Evolutionary conservation across 371 early-diverging fungal genomes (phyloP), one percentile per base, ranked within the genome.

Genomic region (Rhizopus arrhizus): DNA sequence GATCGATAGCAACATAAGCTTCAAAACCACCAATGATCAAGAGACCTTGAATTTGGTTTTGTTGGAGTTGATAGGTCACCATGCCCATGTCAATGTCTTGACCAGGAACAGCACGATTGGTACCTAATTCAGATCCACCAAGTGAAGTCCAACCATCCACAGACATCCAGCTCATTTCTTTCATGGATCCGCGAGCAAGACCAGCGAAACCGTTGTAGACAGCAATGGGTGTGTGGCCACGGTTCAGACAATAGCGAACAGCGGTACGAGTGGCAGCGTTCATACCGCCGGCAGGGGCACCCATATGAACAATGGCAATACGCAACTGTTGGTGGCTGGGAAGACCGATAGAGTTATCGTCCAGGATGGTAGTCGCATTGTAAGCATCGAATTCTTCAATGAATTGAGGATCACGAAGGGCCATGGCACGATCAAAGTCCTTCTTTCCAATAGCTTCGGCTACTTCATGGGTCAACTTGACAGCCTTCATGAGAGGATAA

Each of bases 281-380:
- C 96, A 99, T 97, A 49, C 99, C 99, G 57, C 95, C 96, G 12
- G 97, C 95, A 35, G 99, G 98, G 1, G 95, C 95, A 55, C 99
- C 99, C 32, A 90, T 84, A 59, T 98, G 95, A 36, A 99, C 70
- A 61, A 99, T 93, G 50, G 89, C 99, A 55, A 99, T 88, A 56
- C 92, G 90, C 41, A 98, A 69, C 3, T 85, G 76, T 67, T 78
- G 67, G 43, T 81, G 73, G 4, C 63, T 53, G 12, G 78, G 78
- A 8, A 81, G 35, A 3, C 41, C 56, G 7, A 69, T 59, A 1
- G 75, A 67, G 13, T 61, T 34, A 36, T 78, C 73, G 46, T 78
- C 78, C 45, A 81, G 56, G 28, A 74, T 73, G 29, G 81, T 81
- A 8, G 75, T 78, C 29, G 80, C 78, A 53, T 74, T 68, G 59